Evolutionary conservation across 163 green algal species (phyloP).

Genomic region (Scenedesmus sp.): DNA sequence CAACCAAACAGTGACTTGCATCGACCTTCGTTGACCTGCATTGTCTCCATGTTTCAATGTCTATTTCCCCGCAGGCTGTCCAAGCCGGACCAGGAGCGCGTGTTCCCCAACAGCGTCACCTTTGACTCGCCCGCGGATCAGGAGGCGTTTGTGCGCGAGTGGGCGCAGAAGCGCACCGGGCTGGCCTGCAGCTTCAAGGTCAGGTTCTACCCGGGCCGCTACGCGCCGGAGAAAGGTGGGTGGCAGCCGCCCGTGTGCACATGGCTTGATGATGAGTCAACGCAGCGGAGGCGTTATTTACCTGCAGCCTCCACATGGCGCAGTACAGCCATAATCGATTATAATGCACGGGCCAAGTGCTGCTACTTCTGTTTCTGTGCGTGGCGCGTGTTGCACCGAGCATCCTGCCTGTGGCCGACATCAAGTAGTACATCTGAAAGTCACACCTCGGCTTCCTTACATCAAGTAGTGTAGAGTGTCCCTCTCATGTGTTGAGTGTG

Average conservation of each 20-base stretch:
- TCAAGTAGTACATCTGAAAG: too few relatives aligned
- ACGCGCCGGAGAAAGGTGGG: constrained; percentile 90
- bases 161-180: constrained; percentile 86
- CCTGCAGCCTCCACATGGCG: too few relatives aligned
- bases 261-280: too few relatives aligned
- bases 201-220: constrained; percentile 91
- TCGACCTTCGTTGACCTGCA: not conserved
- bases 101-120: constrained; percentile 88
- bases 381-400: too few relatives aligned
- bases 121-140: constrained; percentile 91
- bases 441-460: not conserved
- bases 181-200: constrained; percentile 88
- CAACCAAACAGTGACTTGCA: too few relatives aligned
- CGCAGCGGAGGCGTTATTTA: too few relatives aligned
- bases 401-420: too few relatives aligned
- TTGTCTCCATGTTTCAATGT: not conserved
- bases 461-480: not conserved
- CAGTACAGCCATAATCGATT: too few relatives aligned
- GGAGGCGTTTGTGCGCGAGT: constrained; percentile 91
- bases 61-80: constrained; percentile 72
- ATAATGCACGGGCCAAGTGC: too few relatives aligned
- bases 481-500: not conserved
- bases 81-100: constrained; percentile 83
- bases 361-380: too few relatives aligned
- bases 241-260: not conserved